phyloP scores from a whole-genome alignment of 257 asterid genomes.

The Linaria vulgaris region DNA sequence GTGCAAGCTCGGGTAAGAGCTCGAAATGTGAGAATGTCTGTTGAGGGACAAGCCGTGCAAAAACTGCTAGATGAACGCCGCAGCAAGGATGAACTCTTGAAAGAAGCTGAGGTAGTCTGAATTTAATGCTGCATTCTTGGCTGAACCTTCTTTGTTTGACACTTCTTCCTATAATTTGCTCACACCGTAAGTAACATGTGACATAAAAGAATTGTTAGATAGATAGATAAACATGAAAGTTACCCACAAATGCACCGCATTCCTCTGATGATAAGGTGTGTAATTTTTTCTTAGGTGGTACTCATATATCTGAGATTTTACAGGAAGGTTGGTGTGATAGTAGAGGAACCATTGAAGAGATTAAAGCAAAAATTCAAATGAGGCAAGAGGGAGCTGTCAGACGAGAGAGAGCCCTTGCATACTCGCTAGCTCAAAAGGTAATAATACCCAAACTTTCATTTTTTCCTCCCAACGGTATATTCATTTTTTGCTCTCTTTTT shows the following conservation, averaged over 20 bases:
- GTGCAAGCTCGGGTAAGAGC: slow-evolving; percentile 95
- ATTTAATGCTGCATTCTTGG: too few species aligned
- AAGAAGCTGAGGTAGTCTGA: slow-evolving; percentile 71
- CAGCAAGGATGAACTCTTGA: slow-evolving; percentile 46
- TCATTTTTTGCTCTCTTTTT: slow-evolving; percentile 18
- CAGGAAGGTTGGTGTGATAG: slow-evolving; percentile 97
- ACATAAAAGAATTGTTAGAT: too few species aligned
- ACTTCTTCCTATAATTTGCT: too few species aligned
- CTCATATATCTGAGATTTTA: not conserved
- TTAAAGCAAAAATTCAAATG: slow-evolving; percentile 77
- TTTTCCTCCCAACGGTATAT: not conserved
- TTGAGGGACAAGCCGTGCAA: slow-evolving; percentile 90
- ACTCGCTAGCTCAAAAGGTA: slow-evolving; percentile 84
- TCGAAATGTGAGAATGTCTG: slow-evolving; percentile 78
- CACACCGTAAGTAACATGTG: too few species aligned
- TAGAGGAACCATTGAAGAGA: slow-evolving; percentile 74
- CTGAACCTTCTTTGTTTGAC: too few species aligned
- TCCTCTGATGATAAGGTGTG: too few species aligned
- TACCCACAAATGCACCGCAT: too few species aligned
- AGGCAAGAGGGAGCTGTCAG: slow-evolving; percentile 88
- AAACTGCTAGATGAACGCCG: slow-evolving; percentile 64
- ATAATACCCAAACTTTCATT: not conserved
- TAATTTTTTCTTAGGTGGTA: not conserved
- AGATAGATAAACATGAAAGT: too few species aligned
- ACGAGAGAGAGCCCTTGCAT: slow-evolving; percentile 89